Base-by-base conservation (phyloP, 2,329 filamentous ascomycete species). In the Chaetomiaceae sp. region DNA sequence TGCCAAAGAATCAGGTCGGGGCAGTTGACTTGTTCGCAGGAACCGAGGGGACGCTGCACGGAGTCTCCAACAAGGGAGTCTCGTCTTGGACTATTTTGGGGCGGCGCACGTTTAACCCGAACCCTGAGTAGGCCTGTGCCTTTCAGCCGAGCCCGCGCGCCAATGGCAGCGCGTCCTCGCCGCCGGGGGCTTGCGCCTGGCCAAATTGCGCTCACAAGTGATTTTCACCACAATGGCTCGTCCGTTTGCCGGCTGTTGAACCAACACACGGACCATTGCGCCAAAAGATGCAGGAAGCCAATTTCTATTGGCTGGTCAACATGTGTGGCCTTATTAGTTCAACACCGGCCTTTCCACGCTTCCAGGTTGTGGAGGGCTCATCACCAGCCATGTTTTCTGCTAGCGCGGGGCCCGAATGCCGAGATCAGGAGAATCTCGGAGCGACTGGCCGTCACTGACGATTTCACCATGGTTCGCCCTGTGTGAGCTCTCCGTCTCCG, bases 41-140 rank as follows among this genome's bases (percentile, higher is more conserved):
- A 63, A 61, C 59, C 57, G 60, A 63, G 58, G 59, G 59, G 58
- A 56, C 55, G 57, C 54, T 58, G 61, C 60, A 53, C 59, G 53
- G 60, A 54, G 59, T 61, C 59, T 63, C 61, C 62, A 64, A 63
- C 61, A 64, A 64, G 59, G 60, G 58, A 57, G 61, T 62, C 59
- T 62, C 57, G 57, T 64, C 58, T 60, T 59, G 22, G 50, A n/a
- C 33, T 56, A 59, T 59, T 58, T 37, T 55, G 55, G 33, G n/a
- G 40, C 31, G 19, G 4, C 20, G 7, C 49, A 43, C 11, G 23
- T 25, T 8, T 17, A 64, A 59, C 62, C 62, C 62, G 19, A 64
- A 63, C 62, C 62, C 61, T 38, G 59, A 54, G 59, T 59, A 59
- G 1, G 6, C 12, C 3, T 9, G 61, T 63, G 60, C 48, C 37